Evolutionary conservation across 345 rosid genomes (phyloP).

Genomic region (Dimocarpus longan): DNA sequence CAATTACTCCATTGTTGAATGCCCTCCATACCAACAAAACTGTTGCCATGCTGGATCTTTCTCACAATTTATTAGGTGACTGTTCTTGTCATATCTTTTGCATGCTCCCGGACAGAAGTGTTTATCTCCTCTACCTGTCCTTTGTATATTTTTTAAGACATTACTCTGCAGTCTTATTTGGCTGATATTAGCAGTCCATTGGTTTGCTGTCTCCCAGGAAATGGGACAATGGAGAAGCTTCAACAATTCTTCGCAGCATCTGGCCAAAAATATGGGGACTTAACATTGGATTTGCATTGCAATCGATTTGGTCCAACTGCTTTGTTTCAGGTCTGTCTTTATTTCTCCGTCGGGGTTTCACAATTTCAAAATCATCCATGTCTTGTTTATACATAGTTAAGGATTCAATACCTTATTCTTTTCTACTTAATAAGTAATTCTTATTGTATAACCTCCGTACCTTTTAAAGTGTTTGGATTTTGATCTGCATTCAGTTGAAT

Average conservation of each 20-base stretch:
- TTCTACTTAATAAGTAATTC: not conserved
- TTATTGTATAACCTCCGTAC: not conserved
- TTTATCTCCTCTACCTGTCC: not conserved
- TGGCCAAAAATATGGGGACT: conserved; percentile 73
- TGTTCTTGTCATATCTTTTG: not conserved
- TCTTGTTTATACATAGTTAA: conserved; percentile 5
- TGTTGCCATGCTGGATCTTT: conserved; percentile 72
- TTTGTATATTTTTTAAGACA: not conserved
- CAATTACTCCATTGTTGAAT: conserved; percentile 73
- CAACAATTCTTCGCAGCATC: conserved; percentile 65
- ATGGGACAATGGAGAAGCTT: conserved; percentile 93
- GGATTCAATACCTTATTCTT: conserved; percentile 1
- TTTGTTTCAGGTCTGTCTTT: conserved; percentile 74
- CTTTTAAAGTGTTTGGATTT: not conserved
- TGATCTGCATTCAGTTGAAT: not conserved
- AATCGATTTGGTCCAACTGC: conserved; percentile 94
- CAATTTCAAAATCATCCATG: conserved; percentile 4
- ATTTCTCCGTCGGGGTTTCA: not conserved
- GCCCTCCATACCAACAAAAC: conserved; percentile 70
- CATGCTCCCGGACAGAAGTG: not conserved
- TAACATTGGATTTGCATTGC: conserved; percentile 94
- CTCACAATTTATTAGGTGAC: conserved; percentile 91
- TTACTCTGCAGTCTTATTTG: not conserved
- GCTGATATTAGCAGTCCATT: conserved; percentile 22
- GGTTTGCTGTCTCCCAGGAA: conserved; percentile 59